Evolutionary conservation across 495 filamentous ascomycete species (phyloP).

Genomic region (Durotheca rogersii): DNA sequence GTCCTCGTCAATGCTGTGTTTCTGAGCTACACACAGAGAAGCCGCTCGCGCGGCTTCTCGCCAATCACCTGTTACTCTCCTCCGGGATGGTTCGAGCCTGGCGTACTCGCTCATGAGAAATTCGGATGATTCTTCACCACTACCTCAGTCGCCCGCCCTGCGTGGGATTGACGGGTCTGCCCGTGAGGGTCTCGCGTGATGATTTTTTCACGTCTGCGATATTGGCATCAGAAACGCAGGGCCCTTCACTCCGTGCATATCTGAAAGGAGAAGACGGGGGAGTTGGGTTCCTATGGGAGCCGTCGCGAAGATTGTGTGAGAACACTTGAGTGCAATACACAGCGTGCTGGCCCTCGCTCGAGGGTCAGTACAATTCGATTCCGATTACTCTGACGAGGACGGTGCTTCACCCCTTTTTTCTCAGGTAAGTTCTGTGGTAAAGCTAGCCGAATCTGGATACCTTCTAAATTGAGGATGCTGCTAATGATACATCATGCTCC

Average conservation of each 20-base stretch:
- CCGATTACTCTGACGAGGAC: slow-evolving; percentile 54
- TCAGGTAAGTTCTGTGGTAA: slow-evolving; percentile 57
- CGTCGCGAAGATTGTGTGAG: slow-evolving; percentile 91
- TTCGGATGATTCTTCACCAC: slow-evolving; percentile 98
- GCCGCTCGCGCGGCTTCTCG: slow-evolving; percentile 42
- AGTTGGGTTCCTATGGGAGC: slow-evolving; percentile 71
- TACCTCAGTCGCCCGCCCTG: slow-evolving; percentile 37
- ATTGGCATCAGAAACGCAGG: slow-evolving; percentile 99
- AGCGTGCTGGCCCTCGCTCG: slow-evolving; percentile 64
- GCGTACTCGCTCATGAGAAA: slow-evolving; percentile 91
- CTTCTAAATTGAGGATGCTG: slow-evolving; percentile 38
- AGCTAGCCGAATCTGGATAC: neutral
- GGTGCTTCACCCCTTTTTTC: slow-evolving; percentile 49
- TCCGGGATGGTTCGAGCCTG: slow-evolving; percentile 32
- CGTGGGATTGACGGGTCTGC: slow-evolving; percentile 59
- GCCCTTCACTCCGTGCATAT: slow-evolving; percentile 47
- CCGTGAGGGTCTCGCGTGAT: slow-evolving; percentile 92
- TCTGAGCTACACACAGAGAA: slow-evolving; percentile 96
- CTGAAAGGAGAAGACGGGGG: slow-evolving; percentile 41
- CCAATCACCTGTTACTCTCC: slow-evolving; percentile 26
- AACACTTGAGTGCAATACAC: slow-evolving; percentile 99
- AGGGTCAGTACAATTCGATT: slow-evolving; percentile 89
- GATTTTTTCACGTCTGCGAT: slow-evolving; percentile 74
- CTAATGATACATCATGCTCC: slow-evolving; percentile 34
- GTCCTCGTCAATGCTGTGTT: slow-evolving; percentile 98